phyloP scores from a whole-genome alignment of 176 grass and related monocot genomes.

The Bromus sterilis region DNA sequence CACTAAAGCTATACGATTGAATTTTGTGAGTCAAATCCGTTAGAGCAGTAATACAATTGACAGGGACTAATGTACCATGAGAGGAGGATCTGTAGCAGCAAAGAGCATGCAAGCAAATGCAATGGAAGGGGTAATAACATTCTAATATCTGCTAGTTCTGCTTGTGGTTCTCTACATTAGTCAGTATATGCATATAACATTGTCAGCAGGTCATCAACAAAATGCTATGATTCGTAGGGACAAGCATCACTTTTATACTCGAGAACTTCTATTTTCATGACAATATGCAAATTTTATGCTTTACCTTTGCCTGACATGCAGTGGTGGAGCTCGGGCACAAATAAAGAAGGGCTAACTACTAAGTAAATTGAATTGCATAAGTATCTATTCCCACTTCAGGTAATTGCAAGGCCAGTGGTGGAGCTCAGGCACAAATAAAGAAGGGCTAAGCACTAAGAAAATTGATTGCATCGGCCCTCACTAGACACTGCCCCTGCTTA shows the following conservation, averaged over 20 bases:
- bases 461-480: background rate
- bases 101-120: constrained; percentile 5
- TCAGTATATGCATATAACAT: background rate
- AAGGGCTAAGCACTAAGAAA: background rate
- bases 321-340: background rate
- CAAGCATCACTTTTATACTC: background rate
- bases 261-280: background rate
- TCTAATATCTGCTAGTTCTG: background rate
- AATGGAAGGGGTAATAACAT: background rate
- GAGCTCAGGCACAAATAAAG: background rate
- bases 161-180: background rate
- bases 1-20: background rate
- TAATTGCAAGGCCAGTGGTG: background rate
- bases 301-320: background rate
- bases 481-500: background rate
- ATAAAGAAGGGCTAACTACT: background rate
- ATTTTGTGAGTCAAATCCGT: background rate
- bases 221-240: background rate
- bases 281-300: background rate
- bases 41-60: background rate
- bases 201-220: background rate
- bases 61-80: background rate
- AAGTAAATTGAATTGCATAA: background rate
- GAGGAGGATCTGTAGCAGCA: background rate
- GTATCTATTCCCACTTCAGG: background rate